Base-by-base conservation (phyloP, 148 eudicot species). In the Polygonum aviculare region DNA sequence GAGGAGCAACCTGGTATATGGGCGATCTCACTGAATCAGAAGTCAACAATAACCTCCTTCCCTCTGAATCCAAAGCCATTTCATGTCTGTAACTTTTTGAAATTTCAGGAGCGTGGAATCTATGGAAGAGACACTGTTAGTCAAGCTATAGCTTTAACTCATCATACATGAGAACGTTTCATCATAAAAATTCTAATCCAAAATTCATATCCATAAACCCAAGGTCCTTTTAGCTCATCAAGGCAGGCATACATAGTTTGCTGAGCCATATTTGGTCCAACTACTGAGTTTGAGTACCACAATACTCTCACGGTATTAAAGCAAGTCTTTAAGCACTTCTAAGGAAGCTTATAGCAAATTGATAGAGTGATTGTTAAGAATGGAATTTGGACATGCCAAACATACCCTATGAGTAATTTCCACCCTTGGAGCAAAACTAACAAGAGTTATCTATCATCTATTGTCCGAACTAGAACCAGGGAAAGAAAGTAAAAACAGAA, bases 11-110 rank as follows among this genome's bases (percentile, higher is more conserved):
- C 90, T 92, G 97, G 84, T 89, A 92, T 78, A 94, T 83, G 49
- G 98, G 98, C 54, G 98, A 95, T 82, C 92, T 89, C 16, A 86
- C 87, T 81, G 89, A 88, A 85, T 83, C 86, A 76, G 98, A 94
- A 44, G 97, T 94, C 78, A 92, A 89, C 83, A 94, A 77, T 63
- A 94, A 86, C 76, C 89, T 92, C 83, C 81, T 94, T 63, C 98
- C 97, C 76, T 82, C 80, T 60, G 89, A 90, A 88, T 92, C 96
- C 76, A 94, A 81, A 74, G 91, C 92, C 90, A 92, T 88, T 87
- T 94, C 95, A 78, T 89, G 93, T 77, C 87, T 91, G 73, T 70
- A 75, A 76, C 79, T 57, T 49, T 63, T 81, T 65, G 83, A 80
- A 45, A 75, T 76, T 57, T 79, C 81, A 18, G 79, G 67, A 72